Conservation (phyloP, 2,329 filamentous ascomycete genomes). For the Gnomoniopsis smithogilvyi region DNA sequence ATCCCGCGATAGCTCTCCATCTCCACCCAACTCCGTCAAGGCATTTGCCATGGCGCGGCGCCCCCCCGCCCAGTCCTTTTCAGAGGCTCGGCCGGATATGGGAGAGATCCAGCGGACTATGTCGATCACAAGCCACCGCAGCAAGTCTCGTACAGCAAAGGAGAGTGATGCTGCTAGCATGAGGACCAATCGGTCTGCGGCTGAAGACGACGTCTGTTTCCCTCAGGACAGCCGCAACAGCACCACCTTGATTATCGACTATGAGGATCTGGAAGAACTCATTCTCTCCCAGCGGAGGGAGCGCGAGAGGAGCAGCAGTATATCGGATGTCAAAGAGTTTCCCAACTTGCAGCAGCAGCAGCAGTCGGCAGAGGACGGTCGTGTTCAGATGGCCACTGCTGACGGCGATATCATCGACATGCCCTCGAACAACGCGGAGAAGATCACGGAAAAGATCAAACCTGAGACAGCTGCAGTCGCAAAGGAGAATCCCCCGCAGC, state of each 20-base stretch:
- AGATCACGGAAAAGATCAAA: slow-evolving; percentile 31
- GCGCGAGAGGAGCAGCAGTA: slow-evolving; percentile 43
- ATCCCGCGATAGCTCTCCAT: slow-evolving; percentile 68
- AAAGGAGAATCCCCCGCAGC: slow-evolving; percentile 34
- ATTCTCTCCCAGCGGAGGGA: slow-evolving; percentile 49
- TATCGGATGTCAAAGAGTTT: slow-evolving; percentile 51
- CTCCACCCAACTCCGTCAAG: slow-evolving; percentile 91
- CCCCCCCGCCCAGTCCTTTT: slow-evolving; percentile 65
- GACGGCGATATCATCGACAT: slow-evolving; percentile 58
- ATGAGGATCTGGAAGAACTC: slow-evolving; percentile 91
- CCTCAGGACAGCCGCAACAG: slow-evolving; percentile 65
- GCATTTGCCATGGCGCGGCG: slow-evolving; percentile 91
- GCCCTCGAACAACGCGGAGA: slow-evolving; percentile 48
- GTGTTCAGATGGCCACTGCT: slow-evolving; percentile 40
- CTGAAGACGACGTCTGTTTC: slow-evolving; percentile 81
- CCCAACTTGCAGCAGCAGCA: slow-evolving; percentile 57
- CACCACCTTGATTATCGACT: slow-evolving; percentile 83
- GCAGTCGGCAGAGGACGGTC: slow-evolving; percentile 26
- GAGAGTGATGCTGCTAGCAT: slow-evolving; percentile 58
- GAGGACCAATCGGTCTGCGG: slow-evolving; percentile 66
- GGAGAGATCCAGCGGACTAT: slow-evolving; percentile 65
- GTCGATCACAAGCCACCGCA: slow-evolving; percentile 60
- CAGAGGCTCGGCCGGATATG: slow-evolving; percentile 38
- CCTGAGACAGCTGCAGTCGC: slow-evolving; percentile 34
- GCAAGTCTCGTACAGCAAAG: slow-evolving; percentile 57